Percentiles rank a stretch among this genome's conserved stretches.
These are phyloP conservation scores for Penicillium soppii DNA, from an alignment of 495 filamentous ascomycete species.

Conservation along the genomic window DNA sequence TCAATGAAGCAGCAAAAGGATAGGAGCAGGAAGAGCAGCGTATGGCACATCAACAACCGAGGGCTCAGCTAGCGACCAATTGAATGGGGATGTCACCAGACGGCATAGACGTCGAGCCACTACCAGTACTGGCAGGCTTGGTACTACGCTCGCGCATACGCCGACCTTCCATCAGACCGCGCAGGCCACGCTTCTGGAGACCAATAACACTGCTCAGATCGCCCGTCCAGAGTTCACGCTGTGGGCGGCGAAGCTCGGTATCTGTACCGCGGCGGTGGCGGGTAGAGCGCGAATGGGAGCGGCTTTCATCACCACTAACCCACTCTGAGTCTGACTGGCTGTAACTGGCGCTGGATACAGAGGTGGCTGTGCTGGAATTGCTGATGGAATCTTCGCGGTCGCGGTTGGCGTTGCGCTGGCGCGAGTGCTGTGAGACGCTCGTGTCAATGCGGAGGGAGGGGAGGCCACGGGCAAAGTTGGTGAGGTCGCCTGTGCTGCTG, in stretches of 20 bases:
- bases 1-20: neutral
- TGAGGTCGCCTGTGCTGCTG: slow-evolving; percentile 33
- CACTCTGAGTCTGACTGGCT: slow-evolving; percentile 45
- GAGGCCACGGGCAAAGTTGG: slow-evolving; percentile 31
- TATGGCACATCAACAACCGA: neutral
- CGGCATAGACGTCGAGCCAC: slow-evolving; percentile 19
- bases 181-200: slow-evolving; percentile 86
- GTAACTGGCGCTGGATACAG: slow-evolving; percentile 42
- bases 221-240: slow-evolving; percentile 72
- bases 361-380: slow-evolving; percentile 42
- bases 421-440: slow-evolving; percentile 31
- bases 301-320: slow-evolving; percentile 24
- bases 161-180: slow-evolving; percentile 93
- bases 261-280: slow-evolving; percentile 38
- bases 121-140: slow-evolving; percentile 31
- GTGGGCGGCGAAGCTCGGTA: slow-evolving; percentile 23
- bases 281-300: slow-evolving; percentile 14
- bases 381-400: slow-evolving; percentile 46
- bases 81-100: slow-evolving; percentile 22
- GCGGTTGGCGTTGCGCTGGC: slow-evolving; percentile 21
- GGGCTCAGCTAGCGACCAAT: slow-evolving; percentile 17
- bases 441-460: slow-evolving; percentile 49
- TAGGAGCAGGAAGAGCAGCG: neutral
- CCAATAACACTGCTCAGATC: slow-evolving; percentile 93
- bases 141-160: slow-evolving; percentile 71